These are phyloP conservation scores for Austroboletus niveus DNA, from an alignment of 1,284 basidiomycete genomes.

Conservation along the genomic window DNA sequence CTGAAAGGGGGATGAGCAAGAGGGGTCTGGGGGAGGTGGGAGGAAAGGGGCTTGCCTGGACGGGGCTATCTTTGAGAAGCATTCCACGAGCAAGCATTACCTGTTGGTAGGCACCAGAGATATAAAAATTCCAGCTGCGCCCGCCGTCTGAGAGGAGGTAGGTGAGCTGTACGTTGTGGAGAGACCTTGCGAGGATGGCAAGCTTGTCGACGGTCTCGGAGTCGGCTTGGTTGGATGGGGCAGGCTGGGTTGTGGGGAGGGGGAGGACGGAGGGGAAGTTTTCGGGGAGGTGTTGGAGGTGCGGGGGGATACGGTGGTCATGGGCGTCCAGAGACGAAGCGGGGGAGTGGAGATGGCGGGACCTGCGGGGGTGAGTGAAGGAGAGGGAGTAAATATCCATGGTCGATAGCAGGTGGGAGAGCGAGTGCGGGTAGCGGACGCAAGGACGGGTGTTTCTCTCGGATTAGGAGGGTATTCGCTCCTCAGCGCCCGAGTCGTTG, in stretches of 20 bases:
- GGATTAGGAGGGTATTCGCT: conserved; percentile 29
- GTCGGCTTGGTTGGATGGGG: conserved; percentile 47
- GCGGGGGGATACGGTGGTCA: conserved; percentile 47
- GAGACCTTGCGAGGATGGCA: conserved; percentile 73
- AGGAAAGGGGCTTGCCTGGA: conserved; percentile 53
- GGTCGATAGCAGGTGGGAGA: conserved; percentile 10
- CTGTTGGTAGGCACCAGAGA: conserved; percentile 89
- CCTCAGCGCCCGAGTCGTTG: conserved; percentile 18
- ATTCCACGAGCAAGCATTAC: conserved; percentile 89
- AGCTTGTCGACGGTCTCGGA: conserved; percentile 80
- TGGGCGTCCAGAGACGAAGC: conserved; percentile 65
- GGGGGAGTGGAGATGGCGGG: conserved; percentile 58
- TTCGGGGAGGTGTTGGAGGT: conserved; percentile 32
- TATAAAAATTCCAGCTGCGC: conserved; percentile 83
- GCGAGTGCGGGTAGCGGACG: conserved; percentile 7
- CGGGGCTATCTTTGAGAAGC: conserved; percentile 86
- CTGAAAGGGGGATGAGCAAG: conserved; percentile 37
- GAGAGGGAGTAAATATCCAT: conserved; percentile 96
- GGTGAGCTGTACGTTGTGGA: conserved; percentile 80
- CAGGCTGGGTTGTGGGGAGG: conserved; percentile 42
- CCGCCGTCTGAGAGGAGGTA: conserved; percentile 74
- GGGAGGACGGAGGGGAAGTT: conserved; percentile 36
- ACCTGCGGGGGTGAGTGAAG: conserved; percentile 81
- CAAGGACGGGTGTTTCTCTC: conserved; percentile 16
- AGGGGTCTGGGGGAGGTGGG: conserved; percentile 12